Base-by-base conservation (phyloP, 768 basidiomycete species). In the Terana coerulea region DNA sequence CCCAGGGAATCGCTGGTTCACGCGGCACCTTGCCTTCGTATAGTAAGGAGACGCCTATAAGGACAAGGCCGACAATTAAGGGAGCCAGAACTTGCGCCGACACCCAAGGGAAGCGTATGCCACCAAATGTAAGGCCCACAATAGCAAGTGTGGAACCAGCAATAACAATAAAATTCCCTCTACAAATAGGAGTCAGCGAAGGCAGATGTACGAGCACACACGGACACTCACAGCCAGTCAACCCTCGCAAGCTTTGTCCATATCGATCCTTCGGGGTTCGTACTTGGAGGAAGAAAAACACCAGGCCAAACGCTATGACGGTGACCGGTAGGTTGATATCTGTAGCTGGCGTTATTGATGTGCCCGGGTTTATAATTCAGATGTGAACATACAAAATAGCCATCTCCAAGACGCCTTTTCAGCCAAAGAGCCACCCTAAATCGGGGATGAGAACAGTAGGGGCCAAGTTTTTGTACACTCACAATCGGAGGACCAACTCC, bases 71-170 rank as follows among this genome's bases (percentile, higher is more conserved):
- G 31, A 74, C 41, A 43, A 74, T 59, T 17, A 77, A 65, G 0
- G 75, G 73, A 0, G 63, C 72, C n/a, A 76, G 64, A 9, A 74
- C 67, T 24, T 66, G 62, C 12, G 54, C 65, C 0, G 67, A 69
- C 8, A 39, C 35, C 76, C 76, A 77, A 0, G 69, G 31, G 61
- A 71, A 73, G 2, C 58, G 53, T 31, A 67, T 57, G 21, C 72
- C 76, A n/a, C 68, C 76, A 68, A 69, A 75, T 3, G 72, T 73
- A 8, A 77, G 55, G 0, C 64, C 73, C 33, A 59, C 53, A 12
- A 60, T 55, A 12, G 59, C 56, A 1, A 64, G 56, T 0, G 65
- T 65, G 0, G n/a, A n/a, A n/a, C 67, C 59, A 0, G 64, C 64
- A 26, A 72, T 63, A 42, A 71, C 56, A 17, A 74, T 56, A 3